phyloP scores from a whole-genome alignment of 331 rosid species.

The Prunus yedoensis region DNA sequence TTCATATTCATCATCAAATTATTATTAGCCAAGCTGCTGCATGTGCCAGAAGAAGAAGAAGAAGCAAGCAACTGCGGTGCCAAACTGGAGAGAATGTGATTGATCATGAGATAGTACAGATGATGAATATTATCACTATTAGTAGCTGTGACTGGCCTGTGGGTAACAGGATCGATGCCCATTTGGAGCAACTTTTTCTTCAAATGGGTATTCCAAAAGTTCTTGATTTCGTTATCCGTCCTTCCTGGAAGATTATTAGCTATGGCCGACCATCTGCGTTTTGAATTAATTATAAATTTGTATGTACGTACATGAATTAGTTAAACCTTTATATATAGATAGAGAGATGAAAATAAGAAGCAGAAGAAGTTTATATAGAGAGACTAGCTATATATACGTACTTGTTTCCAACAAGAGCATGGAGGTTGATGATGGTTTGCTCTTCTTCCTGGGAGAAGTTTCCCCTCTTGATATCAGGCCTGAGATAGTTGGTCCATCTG shows the following conservation, averaged over 20 bases:
- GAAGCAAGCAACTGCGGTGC: not conserved
- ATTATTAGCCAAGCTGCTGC: not conserved
- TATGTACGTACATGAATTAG: too few relatives aligned
- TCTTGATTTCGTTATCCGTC: conserved; percentile 82
- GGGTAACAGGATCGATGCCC: conserved; percentile 81
- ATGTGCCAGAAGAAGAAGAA: not conserved
- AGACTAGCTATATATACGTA: conserved; percentile 14
- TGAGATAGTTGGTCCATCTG: conserved; percentile 71
- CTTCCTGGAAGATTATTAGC: conserved; percentile 79
- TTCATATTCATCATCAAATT: not conserved
- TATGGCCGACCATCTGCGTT: conserved; percentile 69
- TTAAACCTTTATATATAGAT: not conserved
- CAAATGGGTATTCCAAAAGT: conserved; percentile 75
- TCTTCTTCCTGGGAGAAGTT: conserved; percentile 59
- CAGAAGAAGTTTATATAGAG: not conserved
- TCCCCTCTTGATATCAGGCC: conserved; percentile 82
- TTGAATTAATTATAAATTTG: not conserved
- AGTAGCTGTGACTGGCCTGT: conserved; percentile 50
- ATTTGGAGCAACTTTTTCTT: conserved; percentile 70
- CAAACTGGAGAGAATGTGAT: conserved; percentile 29
- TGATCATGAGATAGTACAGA: conserved; percentile 16
- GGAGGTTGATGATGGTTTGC: conserved; percentile 58
- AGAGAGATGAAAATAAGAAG: not conserved
- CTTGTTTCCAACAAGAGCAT: conserved; percentile 71
- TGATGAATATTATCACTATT: not conserved